Conservation (phyloP, 768 basidiomycete genomes). For the Imleria badia region DNA sequence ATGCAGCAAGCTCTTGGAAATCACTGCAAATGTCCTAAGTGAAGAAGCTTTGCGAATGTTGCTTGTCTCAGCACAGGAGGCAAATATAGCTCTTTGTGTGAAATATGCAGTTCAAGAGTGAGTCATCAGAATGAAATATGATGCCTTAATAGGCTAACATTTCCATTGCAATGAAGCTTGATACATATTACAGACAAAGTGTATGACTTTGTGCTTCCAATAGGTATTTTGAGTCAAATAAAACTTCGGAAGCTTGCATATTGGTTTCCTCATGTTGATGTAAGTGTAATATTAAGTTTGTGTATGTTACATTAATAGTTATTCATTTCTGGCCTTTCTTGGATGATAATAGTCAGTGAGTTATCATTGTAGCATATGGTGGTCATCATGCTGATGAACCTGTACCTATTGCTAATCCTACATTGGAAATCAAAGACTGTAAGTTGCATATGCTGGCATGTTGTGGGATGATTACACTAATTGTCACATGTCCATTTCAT, state of each 20-base stretch:
- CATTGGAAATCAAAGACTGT: no score
- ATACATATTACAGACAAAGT: neutral
- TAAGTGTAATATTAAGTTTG: neutral
- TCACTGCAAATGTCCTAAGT: neutral
- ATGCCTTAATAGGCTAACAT: neutral
- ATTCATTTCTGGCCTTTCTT: no score
- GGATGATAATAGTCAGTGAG: no score
- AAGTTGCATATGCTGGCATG: no score
- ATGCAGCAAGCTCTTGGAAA: neutral
- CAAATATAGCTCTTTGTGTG: constrained; percentile 1
- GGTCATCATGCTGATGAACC: no score
- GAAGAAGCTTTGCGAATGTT: neutral
- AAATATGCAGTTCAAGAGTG: neutral
- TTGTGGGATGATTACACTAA: no score
- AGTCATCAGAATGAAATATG: neutral
- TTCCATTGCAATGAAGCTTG: neutral
- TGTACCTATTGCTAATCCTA: no score
- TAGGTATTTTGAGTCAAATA: accelerated
- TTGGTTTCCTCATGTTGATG: neutral
- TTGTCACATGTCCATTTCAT: no score
- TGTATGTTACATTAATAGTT: no score
- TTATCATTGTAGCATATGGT: no score
- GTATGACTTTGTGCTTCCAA: neutral
- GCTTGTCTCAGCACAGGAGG: constrained; percentile 1
- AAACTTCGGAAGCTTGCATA: neutral